Base-by-base conservation (phyloP, 495 filamentous ascomycete genomes). In the Thermothielavioides terrestris region DNA sequence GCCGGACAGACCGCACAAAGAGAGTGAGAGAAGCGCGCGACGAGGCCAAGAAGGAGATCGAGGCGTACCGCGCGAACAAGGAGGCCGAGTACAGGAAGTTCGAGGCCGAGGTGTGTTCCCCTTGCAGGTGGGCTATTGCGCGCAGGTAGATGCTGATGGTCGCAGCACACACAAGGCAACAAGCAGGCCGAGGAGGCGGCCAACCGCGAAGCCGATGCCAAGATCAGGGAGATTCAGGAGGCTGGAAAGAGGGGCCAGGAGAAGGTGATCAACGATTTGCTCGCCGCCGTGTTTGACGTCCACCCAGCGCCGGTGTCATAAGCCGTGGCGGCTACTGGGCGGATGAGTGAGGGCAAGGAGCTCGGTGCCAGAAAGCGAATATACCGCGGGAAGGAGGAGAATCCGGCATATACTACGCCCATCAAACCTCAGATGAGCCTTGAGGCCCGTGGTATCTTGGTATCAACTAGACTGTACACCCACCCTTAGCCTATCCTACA, bases 31-130 rank as follows among this genome's bases (percentile, higher is more conserved):
- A 97, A 67, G 94, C 92, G 46, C 85, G 90, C 62, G 79, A 79
- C 61, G 91, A 97, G 65, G 92, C 92, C 42, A 92, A 97, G 69
- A 95, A 96, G 70, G 89, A 97, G 64, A 95, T 98, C 60, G 94
- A 97, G 44, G 88, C 89, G 31, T 98, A 98, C 77, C 78, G 80
- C 64, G 84, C 82, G 52, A 65, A 85, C 52, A 97, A 95, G 72
- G 94, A 97, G 49, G 82, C 85, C 8, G 91, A 98, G 67, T 97
- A 86, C 77, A 89, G 92, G 76, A 85, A 85, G 66, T 96, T 92
- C 62, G 89, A 97, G 73, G 75, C 84, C 40, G 84, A 96, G 81
- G 92, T 96, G 67, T 61, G n/a, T 23, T 23, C 18, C 7, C 18
- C 22, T 15, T 9, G n/a, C 38, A 1, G 3, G 2, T 5, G 21